These are phyloP conservation scores for Tieghemostelium lacteum DNA, from an alignment of 78 protist species.

Conservation along the genomic window DNA sequence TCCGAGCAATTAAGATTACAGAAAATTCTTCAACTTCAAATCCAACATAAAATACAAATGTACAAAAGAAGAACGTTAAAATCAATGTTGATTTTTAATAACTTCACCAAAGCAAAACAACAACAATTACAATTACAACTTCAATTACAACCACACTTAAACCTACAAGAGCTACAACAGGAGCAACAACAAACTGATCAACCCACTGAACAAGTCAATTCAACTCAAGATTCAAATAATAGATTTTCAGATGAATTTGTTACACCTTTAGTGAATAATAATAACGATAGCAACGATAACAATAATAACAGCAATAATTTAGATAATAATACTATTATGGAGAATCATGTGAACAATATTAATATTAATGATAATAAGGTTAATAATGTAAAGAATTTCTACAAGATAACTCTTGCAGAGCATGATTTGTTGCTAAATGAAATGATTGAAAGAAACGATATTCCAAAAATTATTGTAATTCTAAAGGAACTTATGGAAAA, in stretches of 20 bases:
- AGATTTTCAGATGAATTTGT: not conserved
- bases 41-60: not conserved
- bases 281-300: not conserved
- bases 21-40: not conserved
- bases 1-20: not conserved
- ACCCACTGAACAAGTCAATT: not conserved
- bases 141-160: not conserved
- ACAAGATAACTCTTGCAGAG: not conserved
- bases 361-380: too few relatives aligned
- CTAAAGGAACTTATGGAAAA: not conserved
- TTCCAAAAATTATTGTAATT: not conserved
- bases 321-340: too few relatives aligned
- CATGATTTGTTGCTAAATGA: not conserved
- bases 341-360: not conserved
- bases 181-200: not conserved
- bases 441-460: not conserved
- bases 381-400: too few relatives aligned
- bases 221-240: too few relatives aligned
- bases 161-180: not conserved
- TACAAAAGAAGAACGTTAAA: not conserved
- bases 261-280: not conserved
- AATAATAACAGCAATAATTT: too few relatives aligned
- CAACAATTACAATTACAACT: not conserved
- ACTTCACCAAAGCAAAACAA: not conserved
- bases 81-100: not conserved